Evolutionary conservation across 441 rosid species (phyloP).

Genomic region (Corymbia calophylla): DNA sequence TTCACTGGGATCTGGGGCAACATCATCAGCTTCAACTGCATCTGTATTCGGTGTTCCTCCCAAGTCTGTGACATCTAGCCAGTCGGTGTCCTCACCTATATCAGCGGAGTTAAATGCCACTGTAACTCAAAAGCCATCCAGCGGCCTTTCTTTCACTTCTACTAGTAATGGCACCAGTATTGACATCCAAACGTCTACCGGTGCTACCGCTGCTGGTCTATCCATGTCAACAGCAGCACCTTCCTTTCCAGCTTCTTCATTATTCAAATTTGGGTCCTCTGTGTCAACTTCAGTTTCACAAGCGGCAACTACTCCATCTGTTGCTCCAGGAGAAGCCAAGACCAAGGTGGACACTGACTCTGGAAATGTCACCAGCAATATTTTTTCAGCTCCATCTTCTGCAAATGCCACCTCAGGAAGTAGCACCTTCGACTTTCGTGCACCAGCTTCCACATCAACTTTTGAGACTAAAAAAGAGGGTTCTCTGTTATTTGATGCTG

Average conservation of each 20-base stretch:
- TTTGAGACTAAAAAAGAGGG: constrained; percentile 32
- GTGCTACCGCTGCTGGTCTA: constrained; percentile 6
- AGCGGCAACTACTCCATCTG: constrained; percentile 16
- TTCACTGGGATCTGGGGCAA: constrained; percentile 17
- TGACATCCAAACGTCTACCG: constrained; percentile 7
- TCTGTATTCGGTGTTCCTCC: constrained; percentile 31
- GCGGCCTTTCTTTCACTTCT: constrained; percentile 12
- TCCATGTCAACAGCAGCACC: constrained; percentile 10
- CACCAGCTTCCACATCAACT: constrained; percentile 28
- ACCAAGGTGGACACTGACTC: constrained; percentile 18
- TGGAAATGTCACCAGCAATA: constrained; percentile 18
- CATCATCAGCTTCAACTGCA: constrained; percentile 26
- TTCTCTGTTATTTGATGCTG: constrained; percentile 30
- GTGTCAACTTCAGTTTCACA: constrained; percentile 23
- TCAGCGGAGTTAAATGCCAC: constrained; percentile 14
- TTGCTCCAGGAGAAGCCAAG: constrained; percentile 30
- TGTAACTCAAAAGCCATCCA: constrained; percentile 20
- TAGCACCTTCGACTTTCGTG: constrained; percentile 32
- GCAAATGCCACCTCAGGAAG: constrained; percentile 19
- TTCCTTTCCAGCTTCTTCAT: constrained; percentile 11
- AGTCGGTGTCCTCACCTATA: constrained; percentile 16
- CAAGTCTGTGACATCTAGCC: constrained; percentile 28
- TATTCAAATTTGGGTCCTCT: constrained; percentile 38
- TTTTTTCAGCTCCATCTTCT: constrained; percentile 19
- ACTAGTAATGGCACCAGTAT: constrained; percentile 2